These are phyloP conservation scores for Didymella pinodella DNA, from an alignment of 2,329 filamentous ascomycete genomes.

Conservation along the genomic window DNA sequence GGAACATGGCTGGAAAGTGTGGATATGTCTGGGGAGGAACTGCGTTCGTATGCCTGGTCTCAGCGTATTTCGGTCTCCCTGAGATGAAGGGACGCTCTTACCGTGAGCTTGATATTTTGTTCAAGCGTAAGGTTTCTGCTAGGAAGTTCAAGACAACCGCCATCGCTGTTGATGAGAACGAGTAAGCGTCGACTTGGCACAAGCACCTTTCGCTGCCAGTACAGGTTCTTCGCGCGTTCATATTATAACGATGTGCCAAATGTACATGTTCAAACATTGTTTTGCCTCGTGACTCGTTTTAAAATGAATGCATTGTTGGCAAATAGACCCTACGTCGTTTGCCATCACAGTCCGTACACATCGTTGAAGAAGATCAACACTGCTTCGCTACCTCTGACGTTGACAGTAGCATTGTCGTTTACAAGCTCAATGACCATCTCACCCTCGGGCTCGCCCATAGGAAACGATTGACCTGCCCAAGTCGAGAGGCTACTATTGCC, in stretches of 20 bases:
- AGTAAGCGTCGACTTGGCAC: slow-evolving; percentile 56
- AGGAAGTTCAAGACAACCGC: slow-evolving; percentile 64
- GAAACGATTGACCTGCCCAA: neutral
- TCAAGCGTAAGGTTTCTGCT: slow-evolving; percentile 57
- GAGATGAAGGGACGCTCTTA: slow-evolving; percentile 61
- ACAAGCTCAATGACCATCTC: neutral
- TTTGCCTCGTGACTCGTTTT: neutral
- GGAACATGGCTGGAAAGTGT: slow-evolving; percentile 48
- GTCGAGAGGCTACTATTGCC: neutral
- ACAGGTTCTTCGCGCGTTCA: neutral
- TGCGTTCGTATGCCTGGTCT: slow-evolving; percentile 61
- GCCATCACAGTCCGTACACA: neutral
- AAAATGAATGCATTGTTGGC: neutral
- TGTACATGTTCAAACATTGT: neutral
- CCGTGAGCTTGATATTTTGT: slow-evolving; percentile 58
- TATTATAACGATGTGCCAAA: neutral
- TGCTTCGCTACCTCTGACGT: neutral
- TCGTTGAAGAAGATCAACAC: neutral
- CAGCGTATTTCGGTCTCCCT: slow-evolving; percentile 61
- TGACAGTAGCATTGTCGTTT: neutral
- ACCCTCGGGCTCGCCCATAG: neutral
- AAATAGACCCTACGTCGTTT: neutral
- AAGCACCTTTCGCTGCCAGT: neutral
- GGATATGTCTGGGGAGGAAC: slow-evolving; percentile 50
- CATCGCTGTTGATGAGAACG: slow-evolving; percentile 67